Evolutionary conservation across 2,329 filamentous ascomycete species (phyloP).

Genomic region (Diplodia seriata): DNA sequence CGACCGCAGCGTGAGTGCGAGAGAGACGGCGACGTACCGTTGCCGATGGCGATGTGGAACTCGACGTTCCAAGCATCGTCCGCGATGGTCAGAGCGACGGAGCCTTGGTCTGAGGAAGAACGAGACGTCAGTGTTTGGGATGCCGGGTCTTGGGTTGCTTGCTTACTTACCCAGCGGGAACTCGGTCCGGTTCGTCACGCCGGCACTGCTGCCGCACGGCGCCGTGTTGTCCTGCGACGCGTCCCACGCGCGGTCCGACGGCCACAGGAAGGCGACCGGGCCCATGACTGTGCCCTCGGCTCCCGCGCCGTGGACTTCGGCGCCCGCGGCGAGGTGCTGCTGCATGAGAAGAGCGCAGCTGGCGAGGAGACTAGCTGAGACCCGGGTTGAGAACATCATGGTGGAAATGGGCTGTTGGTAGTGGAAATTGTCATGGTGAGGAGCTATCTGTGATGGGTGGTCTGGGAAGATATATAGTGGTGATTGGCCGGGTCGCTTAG

Average conservation of each 20-base stretch:
- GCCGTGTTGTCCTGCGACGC: slow-evolving; percentile 62
- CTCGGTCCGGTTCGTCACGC: slow-evolving; percentile 58
- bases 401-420: not conserved
- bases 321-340: not conserved
- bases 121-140: slow-evolving; percentile 6
- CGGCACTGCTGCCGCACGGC: slow-evolving; percentile 63
- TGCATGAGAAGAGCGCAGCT: slow-evolving; percentile 5
- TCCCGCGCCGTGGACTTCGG: slow-evolving; percentile 37
- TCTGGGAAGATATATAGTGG: slow-evolving; percentile 5
- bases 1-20: too few relatives aligned
- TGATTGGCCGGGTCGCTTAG: slow-evolving; percentile 24
- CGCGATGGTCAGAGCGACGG: slow-evolving; percentile 63
- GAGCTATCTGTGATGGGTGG: not conserved
- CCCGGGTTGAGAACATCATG: slow-evolving; percentile 12
- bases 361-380: not conserved
- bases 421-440: not conserved
- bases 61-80: slow-evolving; percentile 64
- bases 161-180: slow-evolving; percentile 64
- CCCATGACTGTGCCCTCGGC: slow-evolving; percentile 54
- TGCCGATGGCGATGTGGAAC: slow-evolving; percentile 61
- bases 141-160: too few relatives aligned
- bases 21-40: slow-evolving; percentile 49
- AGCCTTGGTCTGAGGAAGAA: slow-evolving; percentile 56
- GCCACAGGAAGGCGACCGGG: slow-evolving; percentile 68
- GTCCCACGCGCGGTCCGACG: slow-evolving; percentile 63